These are phyloP conservation scores for Escallonia herrerae DNA, from an alignment of 129 eudicot species.

Conservation along the genomic window DNA sequence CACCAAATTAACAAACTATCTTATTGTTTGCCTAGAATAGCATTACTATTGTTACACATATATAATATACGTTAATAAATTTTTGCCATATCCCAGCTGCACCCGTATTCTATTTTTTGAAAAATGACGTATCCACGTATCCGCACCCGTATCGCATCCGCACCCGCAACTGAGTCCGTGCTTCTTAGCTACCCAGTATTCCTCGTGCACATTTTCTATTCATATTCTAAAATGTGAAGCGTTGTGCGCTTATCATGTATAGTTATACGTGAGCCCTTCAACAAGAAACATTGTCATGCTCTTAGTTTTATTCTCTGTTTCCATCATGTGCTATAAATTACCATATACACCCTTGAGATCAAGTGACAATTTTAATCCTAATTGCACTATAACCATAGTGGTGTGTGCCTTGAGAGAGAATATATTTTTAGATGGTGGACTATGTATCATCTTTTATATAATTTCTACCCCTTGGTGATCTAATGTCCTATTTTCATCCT, in stretches of 20 bases:
- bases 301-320: slow-evolving; percentile 4
- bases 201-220: neutral
- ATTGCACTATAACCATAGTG: neutral
- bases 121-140: too few species aligned
- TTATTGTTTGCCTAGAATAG: too few species aligned
- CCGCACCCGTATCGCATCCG: too few species aligned
- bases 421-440: neutral
- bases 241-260: neutral
- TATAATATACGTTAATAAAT: too few species aligned
- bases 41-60: too few species aligned
- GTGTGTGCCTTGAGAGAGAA: too few species aligned
- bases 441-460: neutral
- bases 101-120: too few species aligned
- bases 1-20: too few species aligned
- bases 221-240: too few species aligned
- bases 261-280: neutral
- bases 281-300: neutral
- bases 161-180: too few species aligned
- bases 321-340: neutral
- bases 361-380: neutral
- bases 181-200: neutral
- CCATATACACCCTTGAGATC: neutral
- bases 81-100: too few species aligned
- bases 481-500: slow-evolving; percentile 12
- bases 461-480: neutral